A percentile compares a stretch with the other conserved stretches of the same genome.
These are phyloP conservation scores for Amphichorda felina DNA, from an alignment of 2,329 filamentous ascomycete species.

Conservation along the genomic window DNA sequence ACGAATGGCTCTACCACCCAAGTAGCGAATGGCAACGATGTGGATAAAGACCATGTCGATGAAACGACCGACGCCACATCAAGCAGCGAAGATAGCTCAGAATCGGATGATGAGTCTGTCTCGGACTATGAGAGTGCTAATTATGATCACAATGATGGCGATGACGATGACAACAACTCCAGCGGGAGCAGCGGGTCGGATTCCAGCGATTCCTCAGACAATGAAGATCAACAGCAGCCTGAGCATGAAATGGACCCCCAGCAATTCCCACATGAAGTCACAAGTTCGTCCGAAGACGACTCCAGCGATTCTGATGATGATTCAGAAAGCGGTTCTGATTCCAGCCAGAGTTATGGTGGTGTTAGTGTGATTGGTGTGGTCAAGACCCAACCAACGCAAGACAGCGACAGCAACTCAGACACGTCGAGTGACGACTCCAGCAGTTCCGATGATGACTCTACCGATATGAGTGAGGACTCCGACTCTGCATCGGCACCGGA, in stretches of 20 bases:
- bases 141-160: conserved; percentile 2
- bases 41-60: too few relatives aligned
- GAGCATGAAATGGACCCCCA: too few relatives aligned
- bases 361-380: background rate
- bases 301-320: conserved; percentile 3
- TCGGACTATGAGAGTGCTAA: background rate
- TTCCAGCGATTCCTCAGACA: background rate
- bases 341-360: background rate
- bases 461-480: conserved; percentile 8
- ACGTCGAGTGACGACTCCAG: conserved; percentile 8
- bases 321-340: conserved; percentile 8
- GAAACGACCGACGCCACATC: too few relatives aligned
- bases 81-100: conserved; percentile 3
- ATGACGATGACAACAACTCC: conserved; percentile 3
- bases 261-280: too few relatives aligned
- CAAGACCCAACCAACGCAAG: background rate
- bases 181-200: background rate
- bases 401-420: background rate
- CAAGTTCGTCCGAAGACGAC: background rate
- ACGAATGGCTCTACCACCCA: too few relatives aligned
- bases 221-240: too few relatives aligned
- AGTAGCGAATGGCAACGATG: too few relatives aligned
- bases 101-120: conserved; percentile 8
- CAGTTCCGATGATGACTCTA: conserved; percentile 7
- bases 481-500: conserved; percentile 20